Evolutionary conservation across 73 alveolate genomes (phyloP).

Genomic region (Paramecium tetraurelia): DNA sequence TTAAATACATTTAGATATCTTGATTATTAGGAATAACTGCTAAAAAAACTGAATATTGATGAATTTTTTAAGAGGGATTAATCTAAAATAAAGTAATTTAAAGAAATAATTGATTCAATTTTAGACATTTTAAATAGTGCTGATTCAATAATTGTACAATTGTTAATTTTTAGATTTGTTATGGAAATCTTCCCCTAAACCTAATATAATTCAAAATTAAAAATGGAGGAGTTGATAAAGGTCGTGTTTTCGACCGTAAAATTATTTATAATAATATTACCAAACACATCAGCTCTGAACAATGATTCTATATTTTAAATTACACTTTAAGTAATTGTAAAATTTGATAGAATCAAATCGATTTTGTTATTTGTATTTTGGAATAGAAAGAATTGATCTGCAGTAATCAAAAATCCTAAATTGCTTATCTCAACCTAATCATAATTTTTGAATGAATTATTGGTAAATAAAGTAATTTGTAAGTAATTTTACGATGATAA

Average conservation of each 20-base stretch:
- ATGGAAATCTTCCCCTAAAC: not conserved
- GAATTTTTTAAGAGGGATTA: not conserved
- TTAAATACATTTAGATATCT: not conserved
- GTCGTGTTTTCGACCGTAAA: not conserved
- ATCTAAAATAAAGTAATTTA: not conserved
- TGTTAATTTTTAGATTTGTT: not conserved
- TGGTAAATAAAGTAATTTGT: not conserved
- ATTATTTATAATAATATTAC: not conserved
- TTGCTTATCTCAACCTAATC: not conserved
- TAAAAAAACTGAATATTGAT: not conserved
- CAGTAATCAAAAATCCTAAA: not conserved
- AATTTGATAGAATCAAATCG: not conserved
- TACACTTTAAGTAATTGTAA: not conserved
- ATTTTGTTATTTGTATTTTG: not conserved
- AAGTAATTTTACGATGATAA: not conserved
- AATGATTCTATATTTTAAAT: not conserved
- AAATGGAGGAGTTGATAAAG: not conserved
- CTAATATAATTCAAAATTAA: not conserved
- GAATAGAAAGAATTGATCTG: not conserved
- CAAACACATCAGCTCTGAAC: not conserved
- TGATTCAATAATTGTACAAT: not conserved
- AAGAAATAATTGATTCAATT: not conserved
- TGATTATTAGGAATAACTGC: not conserved
- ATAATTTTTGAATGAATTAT: not conserved
- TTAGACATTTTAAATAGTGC: not conserved